phyloP scores from a whole-genome alignment of 805 yeast genomes.

The Candida ovalis region DNA sequence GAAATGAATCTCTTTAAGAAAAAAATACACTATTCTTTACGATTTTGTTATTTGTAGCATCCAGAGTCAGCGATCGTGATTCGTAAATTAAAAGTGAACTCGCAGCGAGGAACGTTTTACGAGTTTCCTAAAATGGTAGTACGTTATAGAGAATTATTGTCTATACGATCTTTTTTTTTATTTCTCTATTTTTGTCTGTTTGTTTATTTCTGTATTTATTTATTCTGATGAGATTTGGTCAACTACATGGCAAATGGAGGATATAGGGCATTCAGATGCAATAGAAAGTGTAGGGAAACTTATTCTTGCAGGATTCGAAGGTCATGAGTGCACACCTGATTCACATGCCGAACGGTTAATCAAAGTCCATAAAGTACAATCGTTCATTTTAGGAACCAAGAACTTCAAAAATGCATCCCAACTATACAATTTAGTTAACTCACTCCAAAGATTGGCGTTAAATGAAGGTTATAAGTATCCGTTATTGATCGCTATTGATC shows the following conservation, averaged over 20 bases:
- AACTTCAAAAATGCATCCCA: conserved; percentile 49
- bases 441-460: conserved; percentile 51
- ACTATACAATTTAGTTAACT: conserved; percentile 45
- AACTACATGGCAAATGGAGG: background rate
- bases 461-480: conserved; percentile 50
- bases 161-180: no score
- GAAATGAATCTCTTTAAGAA: background rate
- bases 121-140: no score
- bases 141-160: no score
- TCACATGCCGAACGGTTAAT: conserved; percentile 48
- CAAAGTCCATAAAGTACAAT: conserved; percentile 45
- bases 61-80: no score
- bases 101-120: no score
- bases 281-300: conserved; percentile 40
- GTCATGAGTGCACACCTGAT: conserved; percentile 43
- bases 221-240: background rate
- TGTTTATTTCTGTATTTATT: no score
- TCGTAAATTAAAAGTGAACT: no score
- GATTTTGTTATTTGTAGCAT: no score
- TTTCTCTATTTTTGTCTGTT: no score
- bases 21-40: no score
- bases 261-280: background rate
- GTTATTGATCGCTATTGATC: conserved; percentile 53
- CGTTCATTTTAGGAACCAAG: conserved; percentile 48
- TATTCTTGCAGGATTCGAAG: conserved; percentile 57